Conservation (phyloP, 2,329 filamentous ascomycete species). For the Penicillium sp. region DNA sequence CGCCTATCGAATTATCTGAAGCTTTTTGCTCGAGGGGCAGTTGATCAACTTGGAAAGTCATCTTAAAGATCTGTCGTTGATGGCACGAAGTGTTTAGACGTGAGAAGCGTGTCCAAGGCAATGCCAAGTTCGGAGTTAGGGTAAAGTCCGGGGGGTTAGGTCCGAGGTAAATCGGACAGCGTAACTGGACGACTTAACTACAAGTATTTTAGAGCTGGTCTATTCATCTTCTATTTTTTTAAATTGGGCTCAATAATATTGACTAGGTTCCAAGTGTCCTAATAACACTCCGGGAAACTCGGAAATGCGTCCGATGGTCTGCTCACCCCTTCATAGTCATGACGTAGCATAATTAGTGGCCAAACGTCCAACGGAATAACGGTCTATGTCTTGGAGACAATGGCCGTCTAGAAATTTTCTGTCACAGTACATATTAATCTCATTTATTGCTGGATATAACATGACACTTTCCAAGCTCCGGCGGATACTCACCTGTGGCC, state of each 20-base stretch:
- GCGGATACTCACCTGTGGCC: background rate
- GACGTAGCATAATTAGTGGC: slow-evolving; percentile 1
- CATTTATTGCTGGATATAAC: background rate
- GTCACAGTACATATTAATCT: background rate
- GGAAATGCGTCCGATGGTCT: background rate
- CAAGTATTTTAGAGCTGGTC: background rate
- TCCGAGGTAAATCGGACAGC: background rate
- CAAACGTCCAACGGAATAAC: background rate
- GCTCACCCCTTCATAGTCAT: background rate
- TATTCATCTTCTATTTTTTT: background rate
- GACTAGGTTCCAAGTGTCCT: background rate
- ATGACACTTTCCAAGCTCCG: background rate
- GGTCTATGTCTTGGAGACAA: background rate
- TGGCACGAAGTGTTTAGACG: background rate
- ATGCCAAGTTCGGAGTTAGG: background rate
- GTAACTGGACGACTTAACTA: background rate
- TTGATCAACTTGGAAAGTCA: background rate
- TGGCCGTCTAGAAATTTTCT: background rate
- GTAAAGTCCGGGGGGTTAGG: background rate
- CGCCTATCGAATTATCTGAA: background rate
- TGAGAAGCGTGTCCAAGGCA: background rate
- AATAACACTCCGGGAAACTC: background rate
- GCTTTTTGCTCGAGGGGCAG: background rate
- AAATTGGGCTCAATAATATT: too few relatives aligned
- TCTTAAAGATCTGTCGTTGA: background rate